These are phyloP conservation scores for Podaxis carcinomalis DNA, from an alignment of 768 basidiomycete genomes.

Conservation along the genomic window DNA sequence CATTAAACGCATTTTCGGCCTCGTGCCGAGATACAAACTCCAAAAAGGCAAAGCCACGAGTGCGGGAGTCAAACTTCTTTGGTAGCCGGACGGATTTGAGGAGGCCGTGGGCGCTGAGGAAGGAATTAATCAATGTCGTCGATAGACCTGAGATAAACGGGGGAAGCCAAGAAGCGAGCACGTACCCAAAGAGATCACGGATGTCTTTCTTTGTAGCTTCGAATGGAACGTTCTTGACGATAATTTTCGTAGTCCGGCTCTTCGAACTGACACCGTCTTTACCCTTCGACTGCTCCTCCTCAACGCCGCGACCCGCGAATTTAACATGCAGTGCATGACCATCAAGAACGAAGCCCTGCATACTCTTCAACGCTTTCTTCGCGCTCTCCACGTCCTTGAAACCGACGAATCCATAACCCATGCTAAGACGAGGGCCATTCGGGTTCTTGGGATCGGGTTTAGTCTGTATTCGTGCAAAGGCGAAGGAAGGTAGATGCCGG, in stretches of 20 bases:
- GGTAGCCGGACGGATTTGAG: conserved; percentile 94
- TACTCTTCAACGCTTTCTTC: conserved; percentile 64
- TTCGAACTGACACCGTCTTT: conserved; percentile 38
- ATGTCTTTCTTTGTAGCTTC: conserved; percentile 94
- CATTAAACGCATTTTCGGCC: conserved; percentile 83
- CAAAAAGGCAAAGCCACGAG: conserved; percentile 94
- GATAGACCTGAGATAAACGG: background rate
- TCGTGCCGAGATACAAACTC: conserved; percentile 90
- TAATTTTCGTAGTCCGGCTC: conserved; percentile 84
- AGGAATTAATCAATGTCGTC: background rate
- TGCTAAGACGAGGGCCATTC: conserved; percentile 60
- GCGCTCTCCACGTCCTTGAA: conserved; percentile 78
- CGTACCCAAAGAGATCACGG: conserved; percentile 82
- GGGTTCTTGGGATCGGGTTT: conserved; percentile 83
- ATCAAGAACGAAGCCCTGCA: conserved; percentile 82
- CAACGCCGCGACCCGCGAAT: conserved; percentile 83
- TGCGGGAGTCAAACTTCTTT: conserved; percentile 82
- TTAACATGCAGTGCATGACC: conserved; percentile 81
- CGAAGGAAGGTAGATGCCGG: conserved; percentile 70
- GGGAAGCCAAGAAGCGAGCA: conserved; percentile 12
- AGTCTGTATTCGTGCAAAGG: conserved; percentile 86
- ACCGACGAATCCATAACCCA: conserved; percentile 96
- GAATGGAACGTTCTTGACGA: conserved; percentile 98
- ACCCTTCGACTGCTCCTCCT: conserved; percentile 38
- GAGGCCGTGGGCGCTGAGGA: conserved; percentile 76